Evolutionary conservation across 1,284 basidiomycete species (phyloP), one percentile per base, ranked within the genome.

Genomic region (Takashimella koratensis): DNA sequence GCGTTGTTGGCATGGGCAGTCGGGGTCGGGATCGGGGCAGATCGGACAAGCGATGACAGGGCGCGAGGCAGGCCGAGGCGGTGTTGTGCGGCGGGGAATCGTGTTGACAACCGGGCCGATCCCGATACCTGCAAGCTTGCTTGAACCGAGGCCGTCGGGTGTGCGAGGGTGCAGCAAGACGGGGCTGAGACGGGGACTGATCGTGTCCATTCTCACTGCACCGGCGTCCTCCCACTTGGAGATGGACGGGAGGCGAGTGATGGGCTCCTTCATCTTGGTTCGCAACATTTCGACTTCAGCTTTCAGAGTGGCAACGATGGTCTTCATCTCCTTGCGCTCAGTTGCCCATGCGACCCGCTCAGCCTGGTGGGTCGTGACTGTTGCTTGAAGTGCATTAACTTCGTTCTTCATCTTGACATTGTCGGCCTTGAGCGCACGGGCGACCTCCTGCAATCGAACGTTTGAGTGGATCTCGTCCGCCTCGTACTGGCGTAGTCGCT

Each of bases 391-490:
- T 23, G 76, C 77, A 52, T 86, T 85, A 57, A 72, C 36, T 41
- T 75, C 71, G n/a, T 52, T 47, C 54, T 71, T 74, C 49, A 77
- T 54, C 36, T 68, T 62, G 26, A 75, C 75, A 55, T 94, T 94
- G 71, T 94, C 90, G 58, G 90, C 87, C 76, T 93, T 94, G 55
- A 90, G 81, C 23, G 86, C 85, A 71, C 90, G 88, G 22, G 89
- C 89, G 51, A 91, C 84, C 54, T 83, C 86, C 72, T 93, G 90
- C 21, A 94, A 79, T 43, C 88, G 87, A 47, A 93, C 84, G 67
- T 89, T 92, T 49, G 89, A 86, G 72, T 92, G 88, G 45, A 92
- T 86, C 71, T 93, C 90, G 40, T 90, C 89, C 63, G 90, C 87
- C 72, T 94, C 90, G 66, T 91, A 93, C 40, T 84, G 83, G 59